phyloP scores from a whole-genome alignment of 2,329 filamentous ascomycete species.

The Graphilbum fragrans region DNA sequence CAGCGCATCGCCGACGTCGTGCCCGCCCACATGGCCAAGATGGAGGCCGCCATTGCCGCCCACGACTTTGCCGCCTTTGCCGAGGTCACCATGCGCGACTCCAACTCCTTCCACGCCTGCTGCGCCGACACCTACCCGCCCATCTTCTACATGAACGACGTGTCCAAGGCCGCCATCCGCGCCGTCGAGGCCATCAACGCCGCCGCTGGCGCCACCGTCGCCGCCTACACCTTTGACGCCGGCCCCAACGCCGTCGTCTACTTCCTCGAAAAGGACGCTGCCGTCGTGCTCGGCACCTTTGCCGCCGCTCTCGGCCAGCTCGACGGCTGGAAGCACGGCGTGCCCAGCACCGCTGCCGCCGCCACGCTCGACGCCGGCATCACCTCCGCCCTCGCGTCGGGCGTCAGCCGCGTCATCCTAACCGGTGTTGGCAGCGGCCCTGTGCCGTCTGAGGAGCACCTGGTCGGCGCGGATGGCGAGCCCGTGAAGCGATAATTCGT shows the following conservation, averaged over 20 bases:
- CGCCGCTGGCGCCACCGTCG: constrained; percentile 64
- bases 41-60: constrained; percentile 16
- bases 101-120: constrained; percentile 91
- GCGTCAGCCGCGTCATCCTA: constrained; percentile 80
- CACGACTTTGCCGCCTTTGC: constrained; percentile 81
- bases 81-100: constrained; percentile 89
- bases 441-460: constrained; percentile 61
- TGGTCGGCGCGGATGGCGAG: constrained; percentile 57
- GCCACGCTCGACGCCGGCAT: constrained; percentile 48
- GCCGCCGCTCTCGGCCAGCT: constrained; percentile 51
- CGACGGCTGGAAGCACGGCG: constrained; percentile 59
- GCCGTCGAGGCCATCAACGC: constrained; percentile 84
- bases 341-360: constrained; percentile 37
- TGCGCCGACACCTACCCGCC: constrained; percentile 93
- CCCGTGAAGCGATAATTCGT: constrained; percentile 20
- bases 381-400: constrained; percentile 56
- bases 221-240: constrained; percentile 95
- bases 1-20: constrained; percentile 66
- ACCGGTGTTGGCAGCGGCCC: constrained; percentile 89
- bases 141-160: constrained; percentile 98
- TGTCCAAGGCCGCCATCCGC: constrained; percentile 73
- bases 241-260: constrained; percentile 96
- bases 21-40: constrained; percentile 14
- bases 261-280: constrained; percentile 71
- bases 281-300: constrained; percentile 65